A percentile compares a stretch with the other conserved stretches of the same genome.
Evolutionary conservation across 2,329 filamentous ascomycete genomes (phyloP).

Genomic region (Trichoderma harzianum): DNA sequence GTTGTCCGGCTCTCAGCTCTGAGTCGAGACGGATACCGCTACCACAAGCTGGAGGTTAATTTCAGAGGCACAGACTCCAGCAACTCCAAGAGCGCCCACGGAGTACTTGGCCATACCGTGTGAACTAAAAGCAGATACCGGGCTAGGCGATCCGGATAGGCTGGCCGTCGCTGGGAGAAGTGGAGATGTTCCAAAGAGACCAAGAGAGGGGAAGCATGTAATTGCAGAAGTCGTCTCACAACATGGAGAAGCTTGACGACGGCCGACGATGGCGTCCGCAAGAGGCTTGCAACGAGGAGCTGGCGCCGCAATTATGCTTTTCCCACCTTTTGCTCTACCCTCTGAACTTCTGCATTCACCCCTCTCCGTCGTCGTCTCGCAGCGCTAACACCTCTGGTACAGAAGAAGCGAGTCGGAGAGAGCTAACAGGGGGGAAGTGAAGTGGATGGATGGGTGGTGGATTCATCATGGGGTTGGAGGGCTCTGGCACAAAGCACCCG

Average conservation of each 20-base stretch:
- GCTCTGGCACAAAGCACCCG: background rate
- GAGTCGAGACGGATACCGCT: background rate
- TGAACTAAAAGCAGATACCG: background rate
- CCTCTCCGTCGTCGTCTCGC: background rate
- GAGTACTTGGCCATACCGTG: slow-evolving; percentile 15
- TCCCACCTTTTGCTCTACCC: background rate
- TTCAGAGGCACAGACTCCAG: background rate
- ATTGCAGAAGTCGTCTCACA: slow-evolving; percentile 3
- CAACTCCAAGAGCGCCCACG: background rate
- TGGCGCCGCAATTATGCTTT: slow-evolving; percentile 14
- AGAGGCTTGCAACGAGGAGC: slow-evolving; percentile 13
- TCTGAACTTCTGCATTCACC: background rate
- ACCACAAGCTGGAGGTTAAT: slow-evolving; percentile 7
- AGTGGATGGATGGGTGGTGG: background rate
- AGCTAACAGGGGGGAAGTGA: slow-evolving; percentile 2
- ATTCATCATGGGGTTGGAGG: slow-evolving; percentile 1
- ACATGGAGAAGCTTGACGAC: slow-evolving; percentile 7
- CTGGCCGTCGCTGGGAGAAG: slow-evolving; percentile 17
- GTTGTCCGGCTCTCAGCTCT: background rate
- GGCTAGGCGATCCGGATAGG: slow-evolving; percentile 19
- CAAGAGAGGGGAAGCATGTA: background rate
- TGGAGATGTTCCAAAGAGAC: background rate
- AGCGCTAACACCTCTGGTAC: background rate
- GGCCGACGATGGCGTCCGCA: background rate
- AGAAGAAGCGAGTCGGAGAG: background rate